A percentile compares a stretch with the other conserved stretches of the same genome.
These are phyloP conservation scores for Falciphora oryzae DNA, from an alignment of 2,329 filamentous ascomycete species.

Conservation along the genomic window DNA sequence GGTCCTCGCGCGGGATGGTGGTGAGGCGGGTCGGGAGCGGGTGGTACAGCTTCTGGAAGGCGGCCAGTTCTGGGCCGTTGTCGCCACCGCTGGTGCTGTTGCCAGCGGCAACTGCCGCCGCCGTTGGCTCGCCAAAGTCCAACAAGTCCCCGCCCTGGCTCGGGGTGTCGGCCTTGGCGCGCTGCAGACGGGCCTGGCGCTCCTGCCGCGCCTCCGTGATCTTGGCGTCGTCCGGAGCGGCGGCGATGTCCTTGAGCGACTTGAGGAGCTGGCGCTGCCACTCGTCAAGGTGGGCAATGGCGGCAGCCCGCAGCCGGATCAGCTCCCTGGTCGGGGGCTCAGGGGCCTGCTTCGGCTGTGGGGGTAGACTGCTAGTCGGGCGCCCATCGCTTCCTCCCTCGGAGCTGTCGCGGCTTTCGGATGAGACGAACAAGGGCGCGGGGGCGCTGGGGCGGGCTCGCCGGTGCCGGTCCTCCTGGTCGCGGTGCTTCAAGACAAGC, in stretches of 20 bases:
- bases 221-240: slow-evolving; percentile 41
- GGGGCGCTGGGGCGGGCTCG: slow-evolving; percentile 10
- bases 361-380: slow-evolving; percentile 8
- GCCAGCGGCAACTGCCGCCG: slow-evolving; percentile 7
- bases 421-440: slow-evolving; percentile 20
- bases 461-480: slow-evolving; percentile 25
- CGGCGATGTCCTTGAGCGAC: slow-evolving; percentile 62
- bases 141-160: slow-evolving; percentile 35
- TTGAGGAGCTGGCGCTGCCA: slow-evolving; percentile 69
- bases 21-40: slow-evolving; percentile 49
- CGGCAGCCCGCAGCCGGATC: slow-evolving; percentile 38
- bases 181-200: slow-evolving; percentile 37
- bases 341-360: neutral
- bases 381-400: slow-evolving; percentile 12
- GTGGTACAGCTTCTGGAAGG: slow-evolving; percentile 46
- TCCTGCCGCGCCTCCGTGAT: slow-evolving; percentile 41
- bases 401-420: slow-evolving; percentile 14
- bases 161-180: slow-evolving; percentile 28
- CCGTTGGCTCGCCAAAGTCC: slow-evolving; percentile 28
- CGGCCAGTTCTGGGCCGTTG: slow-evolving; percentile 33
- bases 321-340: slow-evolving; percentile 25
- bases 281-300: slow-evolving; percentile 66
- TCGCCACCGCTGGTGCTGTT: slow-evolving; percentile 18
- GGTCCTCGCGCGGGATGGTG: slow-evolving; percentile 51
- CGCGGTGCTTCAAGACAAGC: slow-evolving; percentile 32